Percentiles rank a stretch among this genome's conserved stretches.
These are phyloP conservation scores for Aspergillus sp. DNA, from an alignment of 2,329 filamentous ascomycete genomes.

Conservation along the genomic window DNA sequence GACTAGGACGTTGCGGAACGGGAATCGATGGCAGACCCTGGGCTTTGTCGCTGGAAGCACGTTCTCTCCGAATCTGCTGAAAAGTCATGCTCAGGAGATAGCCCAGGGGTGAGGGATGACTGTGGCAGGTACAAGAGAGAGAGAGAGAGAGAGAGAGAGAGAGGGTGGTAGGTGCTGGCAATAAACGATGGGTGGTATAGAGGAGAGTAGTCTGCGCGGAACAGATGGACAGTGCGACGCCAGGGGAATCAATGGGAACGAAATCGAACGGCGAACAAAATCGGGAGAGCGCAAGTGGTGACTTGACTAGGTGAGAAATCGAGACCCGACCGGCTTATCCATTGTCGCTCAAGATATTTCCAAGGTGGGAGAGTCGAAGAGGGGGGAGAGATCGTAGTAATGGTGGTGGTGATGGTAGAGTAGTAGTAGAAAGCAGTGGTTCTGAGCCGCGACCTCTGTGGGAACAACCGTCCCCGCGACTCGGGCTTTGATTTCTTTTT, in stretches of 20 bases:
- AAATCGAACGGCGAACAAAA: conserved; percentile 12
- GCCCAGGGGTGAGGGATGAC: background rate
- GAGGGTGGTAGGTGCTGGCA: background rate
- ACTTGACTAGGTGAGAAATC: conserved; percentile 22
- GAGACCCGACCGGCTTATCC: conserved; percentile 24
- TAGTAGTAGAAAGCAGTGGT: background rate
- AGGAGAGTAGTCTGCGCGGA: conserved; percentile 4
- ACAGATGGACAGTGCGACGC: conserved; percentile 8
- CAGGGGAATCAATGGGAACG: conserved; percentile 2
- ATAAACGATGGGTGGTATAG: background rate
- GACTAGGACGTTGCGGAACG: conserved; percentile 23
- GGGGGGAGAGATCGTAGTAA: background rate
- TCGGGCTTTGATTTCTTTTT: background rate
- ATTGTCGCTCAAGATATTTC: conserved; percentile 19
- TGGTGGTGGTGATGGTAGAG: background rate
- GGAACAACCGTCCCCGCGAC: background rate
- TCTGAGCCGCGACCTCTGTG: background rate
- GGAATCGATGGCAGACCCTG: conserved; percentile 14
- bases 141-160: background rate
- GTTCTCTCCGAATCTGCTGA: conserved; percentile 22
- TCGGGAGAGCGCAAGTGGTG: conserved; percentile 16
- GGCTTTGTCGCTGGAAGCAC: conserved; percentile 27
- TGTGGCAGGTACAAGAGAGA: background rate
- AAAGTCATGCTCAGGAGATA: conserved; percentile 17
- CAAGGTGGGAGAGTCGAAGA: background rate